A percentile compares a stretch with the other conserved stretches of the same genome.
These are phyloP conservation scores for Solanum pimpinellifolium DNA, from an alignment of 257 asterid genomes.

Conservation along the genomic window DNA sequence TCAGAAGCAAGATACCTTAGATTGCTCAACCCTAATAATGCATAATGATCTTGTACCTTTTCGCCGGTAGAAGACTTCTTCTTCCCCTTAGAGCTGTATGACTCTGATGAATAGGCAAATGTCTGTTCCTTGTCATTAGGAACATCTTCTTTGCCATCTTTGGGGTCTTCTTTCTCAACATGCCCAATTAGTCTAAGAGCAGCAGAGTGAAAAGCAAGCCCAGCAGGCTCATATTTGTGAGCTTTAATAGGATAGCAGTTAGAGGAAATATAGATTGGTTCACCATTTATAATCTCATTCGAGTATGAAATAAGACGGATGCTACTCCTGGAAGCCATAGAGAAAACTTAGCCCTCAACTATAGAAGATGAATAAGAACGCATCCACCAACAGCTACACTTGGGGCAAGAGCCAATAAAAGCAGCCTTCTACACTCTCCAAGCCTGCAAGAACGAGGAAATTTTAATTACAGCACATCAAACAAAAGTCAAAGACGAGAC, in stretches of 20 bases:
- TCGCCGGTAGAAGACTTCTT: conserved; percentile 69
- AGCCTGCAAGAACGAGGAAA: not conserved
- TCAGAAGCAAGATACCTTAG: conserved; percentile 94
- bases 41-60: conserved; percentile 87
- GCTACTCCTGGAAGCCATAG: conserved; percentile 26
- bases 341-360: not conserved
- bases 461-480: not conserved
- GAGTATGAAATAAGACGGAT: conserved; percentile 52
- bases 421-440: not conserved
- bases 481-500: not conserved
- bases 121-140: conserved; percentile 44
- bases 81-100: conserved; percentile 78
- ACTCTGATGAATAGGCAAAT: conserved; percentile 48
- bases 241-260: conserved; percentile 68
- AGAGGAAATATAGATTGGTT: conserved; percentile 50
- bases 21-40: conserved; percentile 80
- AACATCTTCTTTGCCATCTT: conserved; percentile 23
- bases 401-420: not conserved
- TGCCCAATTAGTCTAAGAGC: conserved; percentile 67
- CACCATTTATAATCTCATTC: conserved; percentile 56
- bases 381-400: not conserved
- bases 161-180: conserved; percentile 28
- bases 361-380: not conserved
- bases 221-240: conserved; percentile 64
- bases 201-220: conserved; percentile 76